A percentile compares a stretch with the other conserved stretches of the same genome.
Evolutionary conservation across 306 rosid genomes (phyloP).

Genomic region (Sphenostylis stenocarpa): DNA sequence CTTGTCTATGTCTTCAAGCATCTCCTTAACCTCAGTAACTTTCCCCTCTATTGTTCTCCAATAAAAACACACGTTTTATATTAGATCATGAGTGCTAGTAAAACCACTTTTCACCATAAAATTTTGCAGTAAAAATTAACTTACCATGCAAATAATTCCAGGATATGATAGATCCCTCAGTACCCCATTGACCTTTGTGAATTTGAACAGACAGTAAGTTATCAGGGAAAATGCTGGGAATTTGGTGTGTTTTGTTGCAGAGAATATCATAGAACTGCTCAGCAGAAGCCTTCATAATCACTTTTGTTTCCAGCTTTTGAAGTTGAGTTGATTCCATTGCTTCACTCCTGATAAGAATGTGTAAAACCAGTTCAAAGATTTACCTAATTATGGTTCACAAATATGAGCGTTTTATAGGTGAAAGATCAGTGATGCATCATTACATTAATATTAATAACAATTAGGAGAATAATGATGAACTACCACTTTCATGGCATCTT

Average conservation of each 20-base stretch:
- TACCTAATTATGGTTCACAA: background rate
- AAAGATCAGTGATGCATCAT: background rate
- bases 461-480: background rate
- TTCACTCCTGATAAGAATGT: background rate
- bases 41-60: slow-evolving; percentile 39
- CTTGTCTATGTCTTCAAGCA: slow-evolving; percentile 41
- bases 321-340: background rate
- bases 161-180: background rate
- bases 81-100: too few species aligned
- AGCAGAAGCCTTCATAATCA: background rate
- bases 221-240: background rate
- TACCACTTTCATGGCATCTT: too few species aligned
- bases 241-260: background rate
- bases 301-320: background rate
- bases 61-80: too few species aligned
- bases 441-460: background rate
- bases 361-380: too few species aligned
- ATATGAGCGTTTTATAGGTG: background rate
- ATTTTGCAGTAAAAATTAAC: too few species aligned
- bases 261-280: background rate
- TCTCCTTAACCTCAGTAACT: slow-evolving; percentile 32
- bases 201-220: background rate
- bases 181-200: background rate
- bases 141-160: too few species aligned
- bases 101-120: too few species aligned